Percentiles rank a stretch among this genome's conserved stretches.
phyloP scores from a whole-genome alignment of 345 rosid genomes.

The Triadica sebifera region DNA sequence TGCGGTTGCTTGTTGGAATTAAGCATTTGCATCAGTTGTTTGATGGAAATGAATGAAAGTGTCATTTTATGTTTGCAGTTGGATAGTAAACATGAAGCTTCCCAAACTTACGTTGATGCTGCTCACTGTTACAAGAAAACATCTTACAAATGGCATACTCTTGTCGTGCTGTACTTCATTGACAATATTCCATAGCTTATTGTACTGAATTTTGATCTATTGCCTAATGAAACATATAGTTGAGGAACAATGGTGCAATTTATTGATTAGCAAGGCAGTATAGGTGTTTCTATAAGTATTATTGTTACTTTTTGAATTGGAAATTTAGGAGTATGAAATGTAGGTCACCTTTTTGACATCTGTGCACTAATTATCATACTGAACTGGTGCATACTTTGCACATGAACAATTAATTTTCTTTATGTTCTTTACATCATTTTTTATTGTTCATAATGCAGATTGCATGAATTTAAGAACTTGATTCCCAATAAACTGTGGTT shows the following conservation, averaged over 20 bases:
- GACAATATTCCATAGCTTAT: neutral
- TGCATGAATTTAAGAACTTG: neutral
- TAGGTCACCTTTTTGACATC: neutral
- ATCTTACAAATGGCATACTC: slow-evolving; percentile 48
- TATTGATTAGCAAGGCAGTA: neutral
- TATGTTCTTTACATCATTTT: no score
- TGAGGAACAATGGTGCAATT: neutral
- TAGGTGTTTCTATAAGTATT: neutral
- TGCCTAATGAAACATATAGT: neutral
- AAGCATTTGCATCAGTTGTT: neutral
- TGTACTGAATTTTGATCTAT: neutral
- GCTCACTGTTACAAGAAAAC: slow-evolving; percentile 85
- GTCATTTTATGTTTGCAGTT: slow-evolving; percentile 36
- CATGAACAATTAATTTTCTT: neutral
- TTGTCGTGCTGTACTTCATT: no score
- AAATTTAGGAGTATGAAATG: neutral
- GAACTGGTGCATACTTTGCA: neutral
- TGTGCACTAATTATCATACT: neutral
- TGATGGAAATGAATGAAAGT: neutral
- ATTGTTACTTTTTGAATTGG: neutral
- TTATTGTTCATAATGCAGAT: neutral
- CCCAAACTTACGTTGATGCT: slow-evolving; percentile 78
- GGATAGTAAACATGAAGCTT: slow-evolving; percentile 86
- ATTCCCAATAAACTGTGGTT: neutral
- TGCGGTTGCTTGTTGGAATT: neutral